Base-by-base conservation (phyloP, 139 green algal genomes). In the Monoraphidium neglectum region DNA sequence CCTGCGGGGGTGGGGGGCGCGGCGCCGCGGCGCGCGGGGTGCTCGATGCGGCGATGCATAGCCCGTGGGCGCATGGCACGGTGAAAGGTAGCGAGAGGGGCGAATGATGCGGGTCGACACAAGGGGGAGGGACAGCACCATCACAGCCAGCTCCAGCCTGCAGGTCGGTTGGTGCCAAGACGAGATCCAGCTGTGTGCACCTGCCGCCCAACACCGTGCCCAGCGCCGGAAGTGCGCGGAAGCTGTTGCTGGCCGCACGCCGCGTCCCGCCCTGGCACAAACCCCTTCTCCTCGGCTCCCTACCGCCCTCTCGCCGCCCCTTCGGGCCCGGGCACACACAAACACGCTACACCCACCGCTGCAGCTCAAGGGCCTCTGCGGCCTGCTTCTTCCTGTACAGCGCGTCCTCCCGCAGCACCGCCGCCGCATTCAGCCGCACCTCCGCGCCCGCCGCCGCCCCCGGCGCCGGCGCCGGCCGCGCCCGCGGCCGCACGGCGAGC, bases 321-420 rank as follows among this genome's bases (percentile, higher is more conserved):
- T 16, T 83, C 65, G 63, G 94, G 87, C 77, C 93, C 90, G 21
- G 74, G 64, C 74, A 95, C 92, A 82, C 90, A 94, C n/a, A n/a
- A n/a, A n/a, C n/a, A n/a, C n/a, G n/a, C n/a, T n/a, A n/a, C n/a
- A n/a, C n/a, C n/a, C n/a, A n/a, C 54, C 76, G 61, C 77, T 89
- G 75, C 8, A 94, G 83, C 60, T 74, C 76, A 32, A 80, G 72
- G 8, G 89, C 88, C 71, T 94, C 89, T 76, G 93, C 80, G 43
- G 65, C 51, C 88, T 93, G 88, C 82, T 90, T 91, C 74, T 85
- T 87, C 36, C 83, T 76, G 78, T 94, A 92, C 57, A 95, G 60
- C 2, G 88, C 88, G 62, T 95, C 89, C 74, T 96, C 92, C 15
- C 92, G 82, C 64, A 96, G 86, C 68, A 96, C 89, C 37, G 90